These are phyloP conservation scores for Bruguiera gymnorhiza DNA, from an alignment of 345 rosid species.

Conservation along the genomic window DNA sequence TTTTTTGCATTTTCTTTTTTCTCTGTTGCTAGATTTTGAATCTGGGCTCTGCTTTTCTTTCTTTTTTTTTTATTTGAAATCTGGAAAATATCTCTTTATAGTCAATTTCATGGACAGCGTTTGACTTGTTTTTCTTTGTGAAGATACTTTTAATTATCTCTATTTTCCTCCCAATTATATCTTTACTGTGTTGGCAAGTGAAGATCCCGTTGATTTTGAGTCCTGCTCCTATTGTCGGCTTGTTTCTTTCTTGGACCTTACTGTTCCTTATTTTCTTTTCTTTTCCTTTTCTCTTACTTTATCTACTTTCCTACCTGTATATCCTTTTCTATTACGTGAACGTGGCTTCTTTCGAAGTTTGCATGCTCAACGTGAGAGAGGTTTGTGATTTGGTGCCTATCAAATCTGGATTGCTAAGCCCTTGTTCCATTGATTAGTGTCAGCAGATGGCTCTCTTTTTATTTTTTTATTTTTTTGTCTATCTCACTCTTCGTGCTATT, in stretches of 20 bases:
- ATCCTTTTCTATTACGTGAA: neutral
- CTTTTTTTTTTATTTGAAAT: neutral
- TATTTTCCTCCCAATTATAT: neutral
- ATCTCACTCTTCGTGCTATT: too few relatives aligned
- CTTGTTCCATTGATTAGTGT: too few relatives aligned
- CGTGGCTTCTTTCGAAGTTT: neutral
- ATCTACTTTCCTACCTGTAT: neutral
- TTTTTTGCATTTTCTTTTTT: conserved; percentile 2
- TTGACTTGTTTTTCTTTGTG: neutral
- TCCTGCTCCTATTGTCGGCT: neutral
- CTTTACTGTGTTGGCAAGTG: too few relatives aligned
- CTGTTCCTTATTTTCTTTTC: neutral
- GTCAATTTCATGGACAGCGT: neutral
- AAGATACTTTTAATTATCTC: neutral
- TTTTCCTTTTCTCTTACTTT: neutral
- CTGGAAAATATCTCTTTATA: neutral
- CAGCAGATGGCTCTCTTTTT: too few relatives aligned
- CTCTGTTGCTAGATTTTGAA: neutral
- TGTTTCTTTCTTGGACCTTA: neutral
- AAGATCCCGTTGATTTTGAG: conserved; percentile 4
- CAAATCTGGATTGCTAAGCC: too few relatives aligned
- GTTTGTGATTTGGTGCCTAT: neutral
- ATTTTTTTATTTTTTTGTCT: too few relatives aligned
- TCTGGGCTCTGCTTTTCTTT: neutral
- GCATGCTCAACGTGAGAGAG: neutral